Percentiles rank a stretch among this genome's conserved stretches.
Evolutionary conservation across 495 filamentous ascomycete species (phyloP).

Genomic region (Penicillium soppii): DNA sequence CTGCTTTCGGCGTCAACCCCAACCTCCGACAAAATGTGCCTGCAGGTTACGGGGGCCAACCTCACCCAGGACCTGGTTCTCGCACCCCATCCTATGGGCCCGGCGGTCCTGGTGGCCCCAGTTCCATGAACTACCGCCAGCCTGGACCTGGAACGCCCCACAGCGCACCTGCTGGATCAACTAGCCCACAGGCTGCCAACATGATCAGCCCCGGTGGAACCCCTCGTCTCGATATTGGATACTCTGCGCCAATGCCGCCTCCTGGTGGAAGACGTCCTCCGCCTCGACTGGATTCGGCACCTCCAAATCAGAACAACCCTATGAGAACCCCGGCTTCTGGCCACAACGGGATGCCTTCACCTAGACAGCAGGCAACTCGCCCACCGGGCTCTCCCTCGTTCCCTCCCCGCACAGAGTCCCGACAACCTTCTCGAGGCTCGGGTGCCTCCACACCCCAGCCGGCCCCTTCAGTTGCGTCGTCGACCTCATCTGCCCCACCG

Average conservation of each 20-base stretch:
- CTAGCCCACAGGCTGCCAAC: constrained; percentile 26
- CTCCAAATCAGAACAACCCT: constrained; percentile 37
- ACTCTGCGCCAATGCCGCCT: constrained; percentile 50
- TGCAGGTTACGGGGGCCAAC: constrained; percentile 24
- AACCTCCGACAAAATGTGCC: constrained; percentile 47
- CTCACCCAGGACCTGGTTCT: constrained; percentile 13
- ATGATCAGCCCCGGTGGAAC: constrained; percentile 28
- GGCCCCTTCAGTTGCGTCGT: constrained; percentile 20
- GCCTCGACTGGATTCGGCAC: constrained; percentile 30
- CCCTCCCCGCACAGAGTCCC: constrained; percentile 36
- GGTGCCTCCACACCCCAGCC: constrained; percentile 34
- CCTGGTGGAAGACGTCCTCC: constrained; percentile 37
- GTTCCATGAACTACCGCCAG: constrained; percentile 41
- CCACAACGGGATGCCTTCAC: constrained; percentile 22
- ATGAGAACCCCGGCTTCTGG: constrained; percentile 32
- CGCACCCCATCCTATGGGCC: constrained; percentile 38
- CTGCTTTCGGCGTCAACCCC: constrained; percentile 65
- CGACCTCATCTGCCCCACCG: constrained; percentile 19
- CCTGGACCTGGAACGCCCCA: constrained; percentile 34
- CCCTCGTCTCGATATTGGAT: constrained; percentile 53
- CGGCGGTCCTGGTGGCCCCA: constrained; percentile 23
- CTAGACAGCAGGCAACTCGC: constrained; percentile 27
- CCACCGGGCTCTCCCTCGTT: constrained; percentile 34
- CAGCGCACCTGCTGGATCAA: constrained; percentile 25
- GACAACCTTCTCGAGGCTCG: constrained; percentile 30